These are phyloP conservation scores for Dionaea muscipula DNA, from an alignment of 179 eudicot genomes.

Conservation along the genomic window DNA sequence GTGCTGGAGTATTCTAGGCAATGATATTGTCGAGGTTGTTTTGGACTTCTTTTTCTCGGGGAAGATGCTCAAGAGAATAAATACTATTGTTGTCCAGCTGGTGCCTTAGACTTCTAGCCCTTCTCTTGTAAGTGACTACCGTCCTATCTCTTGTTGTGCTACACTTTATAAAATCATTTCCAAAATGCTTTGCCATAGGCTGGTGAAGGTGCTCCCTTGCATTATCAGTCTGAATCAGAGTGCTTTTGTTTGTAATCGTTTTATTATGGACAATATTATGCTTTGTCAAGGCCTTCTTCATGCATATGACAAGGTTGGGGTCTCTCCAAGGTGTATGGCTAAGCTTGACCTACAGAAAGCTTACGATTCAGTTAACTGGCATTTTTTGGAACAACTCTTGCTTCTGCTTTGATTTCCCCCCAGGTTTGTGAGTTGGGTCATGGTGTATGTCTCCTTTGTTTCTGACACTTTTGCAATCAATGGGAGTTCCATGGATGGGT, in stretches of 20 bases:
- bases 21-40: background rate
- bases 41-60: background rate
- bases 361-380: conserved; percentile 1
- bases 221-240: background rate
- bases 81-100: background rate
- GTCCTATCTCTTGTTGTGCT: background rate
- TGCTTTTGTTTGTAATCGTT: background rate
- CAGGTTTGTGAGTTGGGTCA: background rate
- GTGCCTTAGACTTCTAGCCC: background rate
- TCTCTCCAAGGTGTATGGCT: background rate
- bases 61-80: background rate
- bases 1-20: background rate
- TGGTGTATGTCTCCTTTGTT: background rate
- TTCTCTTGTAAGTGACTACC: too few relatives aligned
- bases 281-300: background rate
- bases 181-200: background rate
- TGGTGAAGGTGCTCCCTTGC: background rate
- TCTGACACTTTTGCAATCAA: background rate
- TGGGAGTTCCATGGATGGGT: background rate
- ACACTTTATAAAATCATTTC: background rate
- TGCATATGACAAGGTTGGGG: background rate
- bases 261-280: background rate
- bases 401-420: background rate
- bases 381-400: background rate
- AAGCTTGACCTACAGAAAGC: conserved; percentile 3